These are phyloP conservation scores for Amylocystis lapponica DNA, from an alignment of 768 basidiomycete genomes.

Conservation along the genomic window DNA sequence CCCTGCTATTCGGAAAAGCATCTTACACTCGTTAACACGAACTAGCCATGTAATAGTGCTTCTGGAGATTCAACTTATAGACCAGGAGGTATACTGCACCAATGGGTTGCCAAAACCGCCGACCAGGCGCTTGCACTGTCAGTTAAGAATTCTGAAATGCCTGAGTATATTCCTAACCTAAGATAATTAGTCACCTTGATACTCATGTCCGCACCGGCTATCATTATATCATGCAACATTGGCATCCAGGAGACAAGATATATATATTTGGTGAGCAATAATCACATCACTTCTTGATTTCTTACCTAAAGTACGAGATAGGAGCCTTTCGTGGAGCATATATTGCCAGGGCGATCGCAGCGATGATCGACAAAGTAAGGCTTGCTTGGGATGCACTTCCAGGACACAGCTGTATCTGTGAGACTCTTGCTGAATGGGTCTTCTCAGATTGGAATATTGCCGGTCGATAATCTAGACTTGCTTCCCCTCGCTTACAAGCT, in stretches of 20 bases:
- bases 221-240: constrained; percentile 74
- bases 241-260: constrained; percentile 64
- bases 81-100: constrained; percentile 53
- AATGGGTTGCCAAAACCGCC: constrained; percentile 51
- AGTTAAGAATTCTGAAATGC: constrained; percentile 9
- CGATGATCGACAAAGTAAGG: constrained; percentile 62
- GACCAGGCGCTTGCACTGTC: constrained; percentile 75
- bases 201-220: constrained; percentile 73
- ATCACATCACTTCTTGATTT: neutral
- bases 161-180: neutral
- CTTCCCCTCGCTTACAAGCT: constrained; percentile 71
- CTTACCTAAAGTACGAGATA: constrained; percentile 23
- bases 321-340: constrained; percentile 76
- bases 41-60: too few species aligned
- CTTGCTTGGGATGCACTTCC: too few species aligned
- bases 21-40: too few species aligned
- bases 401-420: neutral
- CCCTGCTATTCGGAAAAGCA: constrained; percentile 44
- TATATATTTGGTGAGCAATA: constrained; percentile 49
- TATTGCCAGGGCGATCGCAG: constrained; percentile 67
- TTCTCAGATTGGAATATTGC: constrained; percentile 62
- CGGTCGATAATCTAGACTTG: constrained; percentile 62
- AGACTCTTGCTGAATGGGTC: neutral
- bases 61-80: too few species aligned
- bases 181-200: constrained; percentile 55